Percentiles rank a stretch among this genome's conserved stretches.
Evolutionary conservation across 257 asterid genomes (phyloP).

Genomic region (Knoxia roxburghii): DNA sequence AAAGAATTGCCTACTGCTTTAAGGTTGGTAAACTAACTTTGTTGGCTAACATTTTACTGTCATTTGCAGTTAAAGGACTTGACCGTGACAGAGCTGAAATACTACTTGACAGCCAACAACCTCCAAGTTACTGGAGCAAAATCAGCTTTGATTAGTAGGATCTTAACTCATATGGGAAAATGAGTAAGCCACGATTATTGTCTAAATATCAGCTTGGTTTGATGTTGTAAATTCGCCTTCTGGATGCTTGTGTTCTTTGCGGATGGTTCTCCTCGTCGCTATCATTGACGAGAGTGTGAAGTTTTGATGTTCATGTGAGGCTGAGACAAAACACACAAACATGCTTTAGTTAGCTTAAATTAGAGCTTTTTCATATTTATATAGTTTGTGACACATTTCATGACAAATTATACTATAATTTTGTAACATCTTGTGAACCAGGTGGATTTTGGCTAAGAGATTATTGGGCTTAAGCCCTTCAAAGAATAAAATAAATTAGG

Average conservation of each 20-base stretch:
- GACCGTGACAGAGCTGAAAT: constrained; percentile 69
- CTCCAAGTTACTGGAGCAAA: constrained; percentile 70
- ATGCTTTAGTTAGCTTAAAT: too few species aligned
- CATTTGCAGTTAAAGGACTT: constrained; percentile 78
- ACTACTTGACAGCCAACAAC: constrained; percentile 52
- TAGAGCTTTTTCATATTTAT: too few species aligned
- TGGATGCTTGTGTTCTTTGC: neutral
- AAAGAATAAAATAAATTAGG: too few species aligned
- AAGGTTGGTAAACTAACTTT: neutral
- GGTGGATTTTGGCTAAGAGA: too few species aligned
- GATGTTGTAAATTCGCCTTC: neutral
- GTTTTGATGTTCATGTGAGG: too few species aligned
- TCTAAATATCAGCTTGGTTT: neutral
- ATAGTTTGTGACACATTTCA: too few species aligned
- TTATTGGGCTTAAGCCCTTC: too few species aligned
- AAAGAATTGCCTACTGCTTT: neutral
- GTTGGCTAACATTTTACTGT: neutral
- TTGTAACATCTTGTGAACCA: too few species aligned
- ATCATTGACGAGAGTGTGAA: too few species aligned
- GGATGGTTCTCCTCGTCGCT: too few species aligned
- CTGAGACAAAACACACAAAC: too few species aligned
- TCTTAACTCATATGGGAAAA: constrained; percentile 80
- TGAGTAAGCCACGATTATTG: constrained; percentile 17
- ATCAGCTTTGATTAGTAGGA: constrained; percentile 69
- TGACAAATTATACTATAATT: too few species aligned